These are phyloP conservation scores for Carnegiea gigantea DNA, from an alignment of 179 eudicot genomes.

Conservation along the genomic window DNA sequence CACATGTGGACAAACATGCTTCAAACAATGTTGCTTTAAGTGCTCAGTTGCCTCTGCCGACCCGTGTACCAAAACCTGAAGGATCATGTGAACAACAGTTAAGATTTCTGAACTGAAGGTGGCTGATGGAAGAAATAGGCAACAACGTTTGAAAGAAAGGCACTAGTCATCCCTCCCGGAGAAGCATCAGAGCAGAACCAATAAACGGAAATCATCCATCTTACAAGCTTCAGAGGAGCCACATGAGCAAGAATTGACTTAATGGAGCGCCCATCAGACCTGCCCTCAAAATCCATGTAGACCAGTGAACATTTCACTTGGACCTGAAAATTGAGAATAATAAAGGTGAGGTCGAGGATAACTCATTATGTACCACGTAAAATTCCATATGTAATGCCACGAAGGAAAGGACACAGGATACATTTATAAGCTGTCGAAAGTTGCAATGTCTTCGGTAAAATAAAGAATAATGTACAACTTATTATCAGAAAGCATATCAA, in stretches of 20 bases:
- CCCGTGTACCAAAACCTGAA: slow-evolving; percentile 92
- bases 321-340: slow-evolving; percentile 46
- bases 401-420: background rate
- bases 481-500: background rate
- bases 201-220: slow-evolving; percentile 14
- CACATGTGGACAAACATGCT: slow-evolving; percentile 92
- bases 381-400: background rate
- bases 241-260: slow-evolving; percentile 84
- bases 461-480: background rate
- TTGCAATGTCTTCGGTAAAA: background rate
- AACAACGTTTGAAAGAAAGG: background rate
- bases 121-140: background rate
- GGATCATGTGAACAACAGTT: slow-evolving; percentile 1
- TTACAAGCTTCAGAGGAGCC: slow-evolving; percentile 92
- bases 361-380: background rate
- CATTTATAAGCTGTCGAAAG: background rate
- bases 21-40: slow-evolving; percentile 83
- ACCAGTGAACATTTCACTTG: slow-evolving; percentile 76
- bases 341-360: background rate
- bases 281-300: slow-evolving; percentile 95
- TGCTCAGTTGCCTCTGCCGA: slow-evolving; percentile 99
- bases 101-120: slow-evolving; percentile 3
- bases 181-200: background rate
- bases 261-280: slow-evolving; percentile 93
- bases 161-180: background rate